Evolutionary conservation across 352 stramenopile genomes (phyloP), one percentile per base, ranked within the genome.

Genomic region (Pythium utonaiense): DNA sequence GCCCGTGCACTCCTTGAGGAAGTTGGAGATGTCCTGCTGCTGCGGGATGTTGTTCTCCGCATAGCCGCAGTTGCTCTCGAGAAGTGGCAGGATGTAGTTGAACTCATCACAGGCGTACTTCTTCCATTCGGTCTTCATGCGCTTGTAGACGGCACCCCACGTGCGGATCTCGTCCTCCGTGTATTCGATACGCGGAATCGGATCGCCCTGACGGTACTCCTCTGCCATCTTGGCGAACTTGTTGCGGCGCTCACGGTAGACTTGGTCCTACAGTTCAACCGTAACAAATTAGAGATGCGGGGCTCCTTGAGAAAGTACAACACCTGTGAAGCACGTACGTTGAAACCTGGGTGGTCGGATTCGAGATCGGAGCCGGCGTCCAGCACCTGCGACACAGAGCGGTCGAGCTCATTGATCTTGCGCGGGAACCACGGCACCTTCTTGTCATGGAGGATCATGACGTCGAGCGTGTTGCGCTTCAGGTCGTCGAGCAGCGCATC

Each of bases 41-140:
- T 99, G 96, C 28, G 97, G 96, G 57, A 99, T 99, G 62, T 93
- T 97, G 69, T 98, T 77, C 27, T 89, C 78, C 10, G 69, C 79
- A 65, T 98, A 99, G 19, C 92, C 91, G 66, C 95, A 98, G 71
- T 99, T 90, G 64, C 84, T 88, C 69, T 98, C 94, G 53, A 98
- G 83, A 16, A 98, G 74, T 19, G 88, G 83, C 17, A 98, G 74
- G 62, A 97, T 96, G 64, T 97, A 89, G 70, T 98, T 97, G 75
- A 98, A 99, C 77, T 99, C 94, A 25, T 97, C 88, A 65, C 96
- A 99, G 12, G 96, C 97, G 77, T 98, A 93, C 64, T 97, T 75
- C 51, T 96, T 83, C 81, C 91, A 98, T 28, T 98, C 77, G 24
- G 77, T 69, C 71, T 98, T 89, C 88, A 99, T 97, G 42, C 83